Base-by-base conservation (phyloP, 495 filamentous ascomycete species). In the Aspergillus baeticus region DNA sequence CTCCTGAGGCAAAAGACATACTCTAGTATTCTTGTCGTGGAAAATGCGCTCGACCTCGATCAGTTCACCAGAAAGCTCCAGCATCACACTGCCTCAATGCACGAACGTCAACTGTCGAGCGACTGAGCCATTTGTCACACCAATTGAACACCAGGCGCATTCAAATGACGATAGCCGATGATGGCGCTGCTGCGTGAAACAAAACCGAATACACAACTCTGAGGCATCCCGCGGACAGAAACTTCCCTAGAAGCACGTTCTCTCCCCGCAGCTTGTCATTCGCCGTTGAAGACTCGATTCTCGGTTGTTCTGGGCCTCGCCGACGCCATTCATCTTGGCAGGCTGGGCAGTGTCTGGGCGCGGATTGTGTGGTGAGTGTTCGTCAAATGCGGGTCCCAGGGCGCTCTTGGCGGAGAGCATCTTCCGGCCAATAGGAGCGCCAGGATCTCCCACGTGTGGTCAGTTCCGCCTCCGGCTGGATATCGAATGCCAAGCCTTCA, bases 301-400 rank as follows among this genome's bases (percentile, higher is more conserved):
- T 29, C 8, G 26, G 26, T 29, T 29, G 26, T 29, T 29, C 26
- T 29, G 8, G 43, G 15, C 4, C 11, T 46, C 21, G 13, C 22
- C 43, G 10, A 31, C 45, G 45, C 45, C 26, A 46, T 33, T 34
- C 17, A 14, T 5, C 45, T 48, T 48, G 45, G 45, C 45, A 34
- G 8, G 2, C 26, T 48, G 3, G 45, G 26, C 45, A 14, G 37
- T 15, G 37, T 41, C 37, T 41, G 37, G 37, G 37, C 37, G 37
- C 6, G 37, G 37, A 5, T 10, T 29, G 26, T 3, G 26, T 8
- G 26, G 26, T 20, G 37, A 14, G 1, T 1, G n/a, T 41, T 41
- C 37, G 37, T 3, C 3, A 41, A n/a, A n/a, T 41, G 37, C 37
- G 11, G 26, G 43, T 14, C 43, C 23, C 10, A 46, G 11, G 11